A percentile compares a stretch with the other conserved stretches of the same genome.
phyloP scores from a whole-genome alignment of 2,329 filamentous ascomycete genomes.

The Graphiopsis chlorocephala region DNA sequence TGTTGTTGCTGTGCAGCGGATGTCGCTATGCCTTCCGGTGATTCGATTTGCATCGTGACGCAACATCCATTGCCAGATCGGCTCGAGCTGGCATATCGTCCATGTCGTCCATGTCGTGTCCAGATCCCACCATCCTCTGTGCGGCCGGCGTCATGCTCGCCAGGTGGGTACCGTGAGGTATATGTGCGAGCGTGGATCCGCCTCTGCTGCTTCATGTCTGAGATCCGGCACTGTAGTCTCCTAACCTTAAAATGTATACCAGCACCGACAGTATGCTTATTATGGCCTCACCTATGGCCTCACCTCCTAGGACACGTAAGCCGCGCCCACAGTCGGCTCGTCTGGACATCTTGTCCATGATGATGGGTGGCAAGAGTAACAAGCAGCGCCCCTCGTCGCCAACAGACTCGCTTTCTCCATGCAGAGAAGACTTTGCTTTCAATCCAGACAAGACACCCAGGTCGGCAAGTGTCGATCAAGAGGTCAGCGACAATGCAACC shows the following conservation, averaged over 20 bases:
- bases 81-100: background rate
- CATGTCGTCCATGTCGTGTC: conserved; percentile 1
- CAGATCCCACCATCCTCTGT: background rate
- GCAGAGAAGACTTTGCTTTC: conserved; percentile 7
- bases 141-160: background rate
- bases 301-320: background rate
- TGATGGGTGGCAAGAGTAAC: conserved; percentile 11
- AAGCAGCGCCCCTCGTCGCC: conserved; percentile 12
- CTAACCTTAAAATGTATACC: background rate
- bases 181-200: background rate
- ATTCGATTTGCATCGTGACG: conserved; percentile 15
- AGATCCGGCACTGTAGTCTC: background rate
- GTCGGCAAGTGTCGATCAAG: background rate
- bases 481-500: background rate
- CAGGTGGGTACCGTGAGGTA: background rate
- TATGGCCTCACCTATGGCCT: too few relatives aligned
- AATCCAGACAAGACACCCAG: background rate
- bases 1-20: conserved; percentile 6
- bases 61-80: background rate
- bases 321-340: conserved; percentile 16
- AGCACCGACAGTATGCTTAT: background rate
- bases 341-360: conserved; percentile 22
- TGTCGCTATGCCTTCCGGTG: conserved; percentile 8
- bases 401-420: conserved; percentile 21
- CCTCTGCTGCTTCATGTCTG: background rate